These are phyloP conservation scores for Setaria viridis DNA, from an alignment of 202 grass and related monocot genomes.

Conservation along the genomic window DNA sequence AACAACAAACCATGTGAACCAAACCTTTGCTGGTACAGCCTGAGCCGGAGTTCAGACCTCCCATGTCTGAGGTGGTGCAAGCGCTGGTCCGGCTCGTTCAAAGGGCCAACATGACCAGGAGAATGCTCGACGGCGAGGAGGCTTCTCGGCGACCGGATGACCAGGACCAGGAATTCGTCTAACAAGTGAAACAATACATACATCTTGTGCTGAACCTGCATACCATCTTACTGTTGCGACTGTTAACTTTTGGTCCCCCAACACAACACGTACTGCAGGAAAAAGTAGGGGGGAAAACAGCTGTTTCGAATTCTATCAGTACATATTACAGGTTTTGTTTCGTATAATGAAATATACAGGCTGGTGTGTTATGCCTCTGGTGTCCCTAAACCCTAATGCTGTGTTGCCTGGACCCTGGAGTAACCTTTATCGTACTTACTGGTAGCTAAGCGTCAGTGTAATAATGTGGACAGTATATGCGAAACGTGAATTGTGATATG, in stretches of 20 bases:
- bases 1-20: constrained; percentile 1
- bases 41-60: constrained; percentile 89
- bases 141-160: constrained; percentile 59
- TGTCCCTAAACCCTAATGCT: not conserved
- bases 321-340: constrained; percentile 52
- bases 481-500: too few relatives aligned
- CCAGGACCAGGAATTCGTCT: constrained; percentile 68
- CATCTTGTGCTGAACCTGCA: not conserved
- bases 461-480: not conserved
- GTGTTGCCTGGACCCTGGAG: not conserved
- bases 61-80: constrained; percentile 96
- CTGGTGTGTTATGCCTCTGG: not conserved
- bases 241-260: not conserved
- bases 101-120: constrained; percentile 87
- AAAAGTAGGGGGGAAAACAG: not conserved
- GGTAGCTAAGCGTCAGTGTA: not conserved
- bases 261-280: constrained; percentile 21
- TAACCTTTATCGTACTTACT: not conserved
- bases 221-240: not conserved
- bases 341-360: constrained; percentile 45
- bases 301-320: constrained; percentile 25
- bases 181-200: constrained; percentile 13
- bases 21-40: constrained; percentile 58
- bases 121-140: constrained; percentile 65
- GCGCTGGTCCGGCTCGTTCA: constrained; percentile 84